A percentile compares a stretch with the other conserved stretches of the same genome.
Evolutionary conservation across 176 grass and related monocot genomes (phyloP).

Genomic region (Chloris gayana): DNA sequence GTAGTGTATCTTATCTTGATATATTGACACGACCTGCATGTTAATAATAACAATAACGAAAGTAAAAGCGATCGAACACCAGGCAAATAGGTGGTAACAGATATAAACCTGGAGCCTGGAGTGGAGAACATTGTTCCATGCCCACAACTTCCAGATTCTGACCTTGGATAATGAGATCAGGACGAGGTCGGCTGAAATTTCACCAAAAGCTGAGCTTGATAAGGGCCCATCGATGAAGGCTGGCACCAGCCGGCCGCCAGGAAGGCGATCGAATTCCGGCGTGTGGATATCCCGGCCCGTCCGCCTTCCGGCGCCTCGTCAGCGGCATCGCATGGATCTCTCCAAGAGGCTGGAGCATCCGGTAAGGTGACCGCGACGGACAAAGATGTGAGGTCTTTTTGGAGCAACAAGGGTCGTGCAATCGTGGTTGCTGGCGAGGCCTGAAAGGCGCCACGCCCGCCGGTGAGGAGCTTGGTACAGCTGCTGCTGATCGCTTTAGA

Average conservation of each 20-base stretch:
- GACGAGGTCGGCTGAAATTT: background rate
- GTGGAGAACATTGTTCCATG: conserved; percentile 9
- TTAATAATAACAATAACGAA: background rate
- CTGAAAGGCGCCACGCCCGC: conserved; percentile 5
- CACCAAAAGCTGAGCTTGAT: background rate
- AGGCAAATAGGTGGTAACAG: background rate
- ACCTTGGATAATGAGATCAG: background rate
- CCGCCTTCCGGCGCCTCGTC: background rate
- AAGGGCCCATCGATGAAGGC: background rate
- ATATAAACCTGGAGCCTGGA: no score
- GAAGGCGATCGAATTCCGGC: background rate
- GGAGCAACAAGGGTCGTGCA: background rate
- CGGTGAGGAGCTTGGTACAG: background rate
- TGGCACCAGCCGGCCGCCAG: background rate
- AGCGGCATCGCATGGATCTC: background rate
- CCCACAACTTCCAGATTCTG: conserved; percentile 12
- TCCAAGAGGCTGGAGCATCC: conserved; percentile 28
- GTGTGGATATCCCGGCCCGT: conserved; percentile 9
- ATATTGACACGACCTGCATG: background rate
- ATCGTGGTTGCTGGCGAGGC: background rate
- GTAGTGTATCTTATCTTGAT: background rate
- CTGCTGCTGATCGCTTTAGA: background rate
- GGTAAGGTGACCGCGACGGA: background rate
- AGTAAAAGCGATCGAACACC: background rate
- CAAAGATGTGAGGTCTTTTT: background rate